A percentile compares a stretch with the other conserved stretches of the same genome.
phyloP scores from a whole-genome alignment of 1,284 basidiomycete species.

The Marasmius oreades region DNA sequence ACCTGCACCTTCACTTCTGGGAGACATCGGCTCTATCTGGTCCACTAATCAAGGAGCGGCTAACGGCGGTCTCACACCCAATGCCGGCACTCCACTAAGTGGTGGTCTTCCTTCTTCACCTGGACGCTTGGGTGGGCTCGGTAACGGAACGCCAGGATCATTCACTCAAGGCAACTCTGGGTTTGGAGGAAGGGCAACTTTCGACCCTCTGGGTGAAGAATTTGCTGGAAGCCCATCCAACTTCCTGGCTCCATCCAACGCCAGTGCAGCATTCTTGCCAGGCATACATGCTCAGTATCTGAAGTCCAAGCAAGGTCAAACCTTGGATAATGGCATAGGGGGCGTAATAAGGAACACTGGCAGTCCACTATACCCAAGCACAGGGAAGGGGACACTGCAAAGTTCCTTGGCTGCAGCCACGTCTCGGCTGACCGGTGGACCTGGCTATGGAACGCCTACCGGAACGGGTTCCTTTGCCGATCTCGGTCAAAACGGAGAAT shows the following conservation, averaged over 20 bases:
- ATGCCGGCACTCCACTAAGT: constrained; percentile 11
- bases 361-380: constrained; percentile 8
- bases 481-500: not conserved
- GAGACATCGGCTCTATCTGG: constrained; percentile 76
- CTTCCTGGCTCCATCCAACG: constrained; percentile 57
- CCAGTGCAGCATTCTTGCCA: constrained; percentile 75
- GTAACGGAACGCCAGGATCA: constrained; percentile 26
- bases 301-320: constrained; percentile 43
- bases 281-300: constrained; percentile 60
- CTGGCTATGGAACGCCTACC: constrained; percentile 9
- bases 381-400: constrained; percentile 7
- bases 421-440: not conserved
- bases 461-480: not conserved
- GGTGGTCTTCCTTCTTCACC: constrained; percentile 25
- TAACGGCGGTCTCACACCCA: constrained; percentile 15
- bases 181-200: constrained; percentile 33
- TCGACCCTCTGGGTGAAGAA: constrained; percentile 10
- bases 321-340: constrained; percentile 3
- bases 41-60: constrained; percentile 38
- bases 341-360: constrained; percentile 10
- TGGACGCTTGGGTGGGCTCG: constrained; percentile 5
- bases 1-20: constrained; percentile 67
- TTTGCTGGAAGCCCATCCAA: constrained; percentile 16
- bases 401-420: not conserved
- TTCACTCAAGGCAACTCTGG: constrained; percentile 18